Evolutionary conservation across 1,139 yeast genomes (phyloP).

Genomic region (Nakaseomyces kungkrabaensis): DNA sequence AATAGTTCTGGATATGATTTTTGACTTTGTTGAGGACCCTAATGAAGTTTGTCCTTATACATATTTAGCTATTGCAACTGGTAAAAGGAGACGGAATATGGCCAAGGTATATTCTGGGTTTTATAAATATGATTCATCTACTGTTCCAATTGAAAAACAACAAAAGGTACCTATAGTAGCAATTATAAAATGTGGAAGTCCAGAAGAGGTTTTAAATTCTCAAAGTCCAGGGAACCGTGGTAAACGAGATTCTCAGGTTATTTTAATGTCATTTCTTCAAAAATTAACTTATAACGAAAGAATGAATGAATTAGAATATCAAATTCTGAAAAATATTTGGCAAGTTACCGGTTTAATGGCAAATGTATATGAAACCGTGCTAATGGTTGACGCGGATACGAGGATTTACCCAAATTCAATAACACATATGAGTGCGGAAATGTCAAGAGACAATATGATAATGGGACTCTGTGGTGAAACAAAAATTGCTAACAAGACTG

Average conservation of each 20-base stretch:
- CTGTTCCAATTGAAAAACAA: conserved; percentile 72
- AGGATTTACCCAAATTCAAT: conserved; percentile 82
- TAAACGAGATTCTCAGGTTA: conserved; percentile 92
- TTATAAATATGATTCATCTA: conserved; percentile 66
- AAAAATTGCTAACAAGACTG: conserved; percentile 76
- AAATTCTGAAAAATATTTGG: conserved; percentile 71
- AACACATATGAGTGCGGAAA: conserved; percentile 86
- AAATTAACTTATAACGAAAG: conserved; percentile 89
- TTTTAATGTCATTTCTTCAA: conserved; percentile 86
- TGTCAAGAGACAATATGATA: conserved; percentile 79
- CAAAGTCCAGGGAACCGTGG: conserved; percentile 97
- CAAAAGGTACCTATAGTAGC: conserved; percentile 80
- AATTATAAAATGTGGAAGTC: conserved; percentile 89
- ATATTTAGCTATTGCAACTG: conserved; percentile 90
- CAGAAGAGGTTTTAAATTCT: conserved; percentile 53
- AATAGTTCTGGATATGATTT: conserved; percentile 77
- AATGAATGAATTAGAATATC: conserved; percentile 90
- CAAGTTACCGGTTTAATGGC: conserved; percentile 82
- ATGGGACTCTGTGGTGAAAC: conserved; percentile 99
- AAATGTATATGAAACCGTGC: conserved; percentile 69
- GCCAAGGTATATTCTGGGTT: conserved; percentile 93
- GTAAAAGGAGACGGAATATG: conserved; percentile 89
- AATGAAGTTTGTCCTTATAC: conserved; percentile 77
- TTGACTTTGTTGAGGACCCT: conserved; percentile 62
- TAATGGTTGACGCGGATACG: conserved; percentile 98